These are phyloP conservation scores for Westerdykella ornata DNA, from an alignment of 2,329 filamentous ascomycete species.

Conservation along the genomic window DNA sequence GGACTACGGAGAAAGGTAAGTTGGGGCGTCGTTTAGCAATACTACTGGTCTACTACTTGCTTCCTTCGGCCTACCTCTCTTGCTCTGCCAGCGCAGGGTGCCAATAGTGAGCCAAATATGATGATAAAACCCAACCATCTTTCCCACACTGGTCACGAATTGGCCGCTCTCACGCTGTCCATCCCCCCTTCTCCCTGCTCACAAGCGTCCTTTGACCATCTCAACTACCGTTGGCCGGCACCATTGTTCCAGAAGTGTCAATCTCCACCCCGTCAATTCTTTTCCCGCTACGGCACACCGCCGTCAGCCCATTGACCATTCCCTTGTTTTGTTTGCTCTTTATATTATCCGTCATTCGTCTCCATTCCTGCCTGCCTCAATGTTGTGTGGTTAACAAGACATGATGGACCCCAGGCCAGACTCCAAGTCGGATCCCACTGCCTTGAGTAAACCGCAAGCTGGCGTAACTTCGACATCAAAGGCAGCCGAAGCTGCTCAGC, in stretches of 20 bases:
- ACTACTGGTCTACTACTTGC: conserved; percentile 21
- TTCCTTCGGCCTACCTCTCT: conserved; percentile 21
- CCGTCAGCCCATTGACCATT: conserved; percentile 11
- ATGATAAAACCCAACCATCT: conserved; percentile 21
- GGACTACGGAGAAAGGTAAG: conserved; percentile 3
- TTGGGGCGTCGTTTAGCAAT: too few species aligned
- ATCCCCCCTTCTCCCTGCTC: conserved; percentile 19
- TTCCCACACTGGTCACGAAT: conserved; percentile 12
- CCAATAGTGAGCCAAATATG: conserved; percentile 21
- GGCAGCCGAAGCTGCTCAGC: conserved; percentile 15
- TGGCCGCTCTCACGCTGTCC: conserved; percentile 15
- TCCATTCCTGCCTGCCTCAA: conserved; percentile 10
- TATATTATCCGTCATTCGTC: conserved; percentile 17
- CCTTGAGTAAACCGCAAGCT: conserved; percentile 11
- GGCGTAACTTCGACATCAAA: conserved; percentile 20
- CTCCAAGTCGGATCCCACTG: conserved; percentile 13
- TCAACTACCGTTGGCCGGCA: conserved; percentile 5
- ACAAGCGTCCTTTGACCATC: conserved; percentile 12
- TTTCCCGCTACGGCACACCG: background rate
- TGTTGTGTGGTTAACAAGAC: conserved; percentile 17
- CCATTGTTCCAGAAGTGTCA: background rate
- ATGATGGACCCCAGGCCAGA: conserved; percentile 28
- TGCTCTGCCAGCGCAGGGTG: conserved; percentile 14
- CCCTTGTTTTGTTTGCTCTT: conserved; percentile 9
- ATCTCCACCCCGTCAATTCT: background rate